Percentiles rank a stretch among this genome's conserved stretches.
Conservation (phyloP, 805 yeast species). For the Metschnikowia dekortorum region DNA sequence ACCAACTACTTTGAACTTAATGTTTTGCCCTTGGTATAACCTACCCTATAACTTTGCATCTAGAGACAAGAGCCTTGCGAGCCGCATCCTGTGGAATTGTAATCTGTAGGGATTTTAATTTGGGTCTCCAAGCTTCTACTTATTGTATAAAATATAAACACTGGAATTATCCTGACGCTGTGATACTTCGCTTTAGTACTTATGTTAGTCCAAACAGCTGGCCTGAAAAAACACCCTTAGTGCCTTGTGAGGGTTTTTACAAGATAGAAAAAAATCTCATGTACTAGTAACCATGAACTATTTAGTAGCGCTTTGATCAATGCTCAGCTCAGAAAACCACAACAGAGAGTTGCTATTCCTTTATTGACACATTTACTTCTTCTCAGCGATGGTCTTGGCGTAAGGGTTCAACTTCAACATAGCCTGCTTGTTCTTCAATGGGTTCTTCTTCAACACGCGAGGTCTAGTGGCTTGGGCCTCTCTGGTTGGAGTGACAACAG, state of each 20-base stretch:
- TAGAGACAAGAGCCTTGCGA: too few relatives aligned
- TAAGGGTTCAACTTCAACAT: slow-evolving; percentile 98
- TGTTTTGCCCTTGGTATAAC: slow-evolving; percentile 30
- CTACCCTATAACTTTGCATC: too few relatives aligned
- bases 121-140: neutral
- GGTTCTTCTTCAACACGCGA: slow-evolving; percentile 85
- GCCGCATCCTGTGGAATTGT: neutral
- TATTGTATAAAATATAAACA: neutral
- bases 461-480: slow-evolving; percentile 94
- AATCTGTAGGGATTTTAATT: neutral
- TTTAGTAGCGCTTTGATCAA: slow-evolving; percentile 20
- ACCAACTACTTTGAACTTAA: slow-evolving; percentile 38
- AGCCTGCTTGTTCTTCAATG: slow-evolving; percentile 98
- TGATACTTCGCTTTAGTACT: too few relatives aligned
- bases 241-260: neutral
- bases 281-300: slow-evolving; percentile 5
- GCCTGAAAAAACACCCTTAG: too few relatives aligned
- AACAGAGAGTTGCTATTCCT: slow-evolving; percentile 17
- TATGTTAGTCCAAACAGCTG: too few relatives aligned
- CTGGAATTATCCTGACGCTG: neutral
- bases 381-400: slow-evolving; percentile 94
- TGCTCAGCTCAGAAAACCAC: slow-evolving; percentile 38
- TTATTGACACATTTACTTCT: slow-evolving; percentile 78
- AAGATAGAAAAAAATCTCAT: neutral
- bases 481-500: slow-evolving; percentile 95